phyloP scores from a whole-genome alignment of 2,329 filamentous ascomycete genomes.

The Delphinella strobiligena region DNA sequence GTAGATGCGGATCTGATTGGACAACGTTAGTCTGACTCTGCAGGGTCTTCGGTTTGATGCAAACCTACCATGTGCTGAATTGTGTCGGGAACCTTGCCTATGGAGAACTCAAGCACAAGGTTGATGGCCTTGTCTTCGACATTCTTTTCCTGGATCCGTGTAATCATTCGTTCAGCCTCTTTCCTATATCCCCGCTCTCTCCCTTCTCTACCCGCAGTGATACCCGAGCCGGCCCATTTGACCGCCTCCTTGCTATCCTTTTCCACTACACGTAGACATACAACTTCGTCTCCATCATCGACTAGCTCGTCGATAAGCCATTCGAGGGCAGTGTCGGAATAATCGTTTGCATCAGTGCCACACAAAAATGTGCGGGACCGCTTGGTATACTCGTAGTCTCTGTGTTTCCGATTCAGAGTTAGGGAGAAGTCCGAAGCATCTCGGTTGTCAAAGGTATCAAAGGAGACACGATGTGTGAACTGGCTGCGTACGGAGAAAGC shows the following conservation, averaged over 20 bases:
- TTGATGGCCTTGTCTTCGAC: constrained; percentile 72
- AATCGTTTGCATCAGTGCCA: constrained; percentile 80
- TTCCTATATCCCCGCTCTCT: constrained; percentile 50
- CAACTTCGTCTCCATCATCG: constrained; percentile 85
- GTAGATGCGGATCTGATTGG: constrained; percentile 71
- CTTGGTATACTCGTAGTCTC: constrained; percentile 69
- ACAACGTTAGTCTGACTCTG: too few species aligned
- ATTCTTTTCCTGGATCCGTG: constrained; percentile 69
- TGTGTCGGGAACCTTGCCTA: constrained; percentile 80
- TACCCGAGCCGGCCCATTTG: constrained; percentile 30
- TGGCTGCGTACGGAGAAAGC: constrained; percentile 30
- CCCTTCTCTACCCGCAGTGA: constrained; percentile 49
- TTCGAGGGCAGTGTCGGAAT: constrained; percentile 83
- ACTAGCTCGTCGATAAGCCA: constrained; percentile 88
- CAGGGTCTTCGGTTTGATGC: not conserved
- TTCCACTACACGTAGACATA: constrained; percentile 80
- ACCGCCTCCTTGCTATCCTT: constrained; percentile 59
- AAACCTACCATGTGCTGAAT: constrained; percentile 80
- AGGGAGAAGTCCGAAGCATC: constrained; percentile 61
- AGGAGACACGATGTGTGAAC: constrained; percentile 58
- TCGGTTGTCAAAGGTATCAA: constrained; percentile 59
- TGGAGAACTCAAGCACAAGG: constrained; percentile 72
- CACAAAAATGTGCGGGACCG: constrained; percentile 82
- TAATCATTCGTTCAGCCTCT: constrained; percentile 63
- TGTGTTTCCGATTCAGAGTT: constrained; percentile 75